phyloP scores from a whole-genome alignment of 805 yeast species.

The Lachancea dasiensis region DNA sequence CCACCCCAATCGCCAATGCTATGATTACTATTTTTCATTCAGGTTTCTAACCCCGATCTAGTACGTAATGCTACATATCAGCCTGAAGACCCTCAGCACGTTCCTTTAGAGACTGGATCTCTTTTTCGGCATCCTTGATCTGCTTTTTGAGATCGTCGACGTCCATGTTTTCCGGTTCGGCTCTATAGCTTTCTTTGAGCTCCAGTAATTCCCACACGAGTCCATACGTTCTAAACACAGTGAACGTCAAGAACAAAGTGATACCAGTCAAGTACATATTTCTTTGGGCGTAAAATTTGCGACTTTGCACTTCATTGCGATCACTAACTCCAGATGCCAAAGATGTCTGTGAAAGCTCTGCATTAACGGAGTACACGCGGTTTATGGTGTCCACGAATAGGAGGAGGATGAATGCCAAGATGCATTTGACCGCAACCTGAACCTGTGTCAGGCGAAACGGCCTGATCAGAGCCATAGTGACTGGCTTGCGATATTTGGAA shows the following conservation, averaged over 20 bases:
- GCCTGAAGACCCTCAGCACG: conserved; percentile 70
- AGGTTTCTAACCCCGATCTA: not conserved
- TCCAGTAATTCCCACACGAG: conserved; percentile 66
- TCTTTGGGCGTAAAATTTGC: conserved; percentile 93
- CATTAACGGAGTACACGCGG: conserved; percentile 64
- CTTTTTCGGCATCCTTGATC: conserved; percentile 54
- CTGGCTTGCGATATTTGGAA: conserved; percentile 58
- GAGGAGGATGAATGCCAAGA: conserved; percentile 75
- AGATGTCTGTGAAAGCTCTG: conserved; percentile 43
- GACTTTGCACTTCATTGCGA: conserved; percentile 79
- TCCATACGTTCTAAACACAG: conserved; percentile 76
- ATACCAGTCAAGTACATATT: conserved; percentile 94
- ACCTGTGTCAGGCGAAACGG: conserved; percentile 70
- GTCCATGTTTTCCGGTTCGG: conserved; percentile 5
- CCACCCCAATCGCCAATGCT: no score
- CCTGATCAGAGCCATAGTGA: conserved; percentile 54
- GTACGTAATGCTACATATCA: conserved; percentile 29
- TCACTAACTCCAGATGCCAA: conserved; percentile 38
- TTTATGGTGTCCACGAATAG: conserved; percentile 85
- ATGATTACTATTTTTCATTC: no score
- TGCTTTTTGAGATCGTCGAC: conserved; percentile 39
- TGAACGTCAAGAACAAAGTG: conserved; percentile 82
- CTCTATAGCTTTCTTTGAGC: conserved; percentile 51
- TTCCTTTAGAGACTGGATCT: conserved; percentile 60
- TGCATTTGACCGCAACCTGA: conserved; percentile 71